Base-by-base conservation (phyloP, 2,329 filamentous ascomycete species). In the Dichotomopilus funicola region DNA sequence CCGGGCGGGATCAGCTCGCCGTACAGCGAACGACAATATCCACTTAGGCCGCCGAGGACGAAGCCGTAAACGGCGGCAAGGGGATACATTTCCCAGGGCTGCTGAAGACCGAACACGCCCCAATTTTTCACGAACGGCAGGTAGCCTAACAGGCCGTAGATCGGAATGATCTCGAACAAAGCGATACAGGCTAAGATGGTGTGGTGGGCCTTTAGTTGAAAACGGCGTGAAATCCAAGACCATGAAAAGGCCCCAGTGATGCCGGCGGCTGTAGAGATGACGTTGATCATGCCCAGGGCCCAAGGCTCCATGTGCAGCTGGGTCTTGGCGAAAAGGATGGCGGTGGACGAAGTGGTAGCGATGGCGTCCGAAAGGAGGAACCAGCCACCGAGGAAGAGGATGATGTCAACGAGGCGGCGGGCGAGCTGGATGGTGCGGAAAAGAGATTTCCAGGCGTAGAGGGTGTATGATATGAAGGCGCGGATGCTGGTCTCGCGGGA, bases 71-170 rank as follows among this genome's bases (percentile, higher is more conserved):
- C 83, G 3, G 88, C 88, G 0, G 90, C 91, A 1, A 99, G 73
- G 0, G 89, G 89, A 65, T 94, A 97, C 89, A 99, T 96, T 65
- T 99, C 94, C 89, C 91, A 96, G 3, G 89, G 86, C 67, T 94
- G 86, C 70, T 96, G 91, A n/a, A 99, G 78, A 1, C 94, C 94
- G 42, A 91, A 73, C 5, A 89, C 83, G 0, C 90, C 91, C 71
- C 87, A 82, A 6, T 77, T 74, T 63, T 84, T 80, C 47, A 99
- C 79, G 6, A 89, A 83, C 0, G 91, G 90, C 12, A 97, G 78
- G 66, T 94, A 96, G 1, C 91, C 91, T 13, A 95, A 73, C 10
- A 99, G 77, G 0, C 91, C 92, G 66, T 99, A 99, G 1, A 97
- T 67, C 0, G 94, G 94, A 50, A 99, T 96, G 35, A 96, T 72